Evolutionary conservation across 805 yeast species (phyloP).

Genomic region (Zygoascus bituminiphila): DNA sequence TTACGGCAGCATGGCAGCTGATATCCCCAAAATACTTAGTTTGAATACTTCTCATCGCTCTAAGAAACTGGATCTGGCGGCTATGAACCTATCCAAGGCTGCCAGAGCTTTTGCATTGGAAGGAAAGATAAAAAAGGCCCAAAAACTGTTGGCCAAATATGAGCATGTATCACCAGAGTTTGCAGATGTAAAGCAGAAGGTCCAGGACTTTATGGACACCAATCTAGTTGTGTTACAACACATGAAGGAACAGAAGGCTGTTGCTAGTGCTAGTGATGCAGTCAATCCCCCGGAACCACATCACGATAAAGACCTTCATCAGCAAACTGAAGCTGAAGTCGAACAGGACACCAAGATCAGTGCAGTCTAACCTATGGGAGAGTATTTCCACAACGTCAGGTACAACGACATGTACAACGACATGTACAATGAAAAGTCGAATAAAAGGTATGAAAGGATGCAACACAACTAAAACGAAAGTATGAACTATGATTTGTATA

Average conservation of each 20-base stretch:
- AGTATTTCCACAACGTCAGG: too few relatives aligned
- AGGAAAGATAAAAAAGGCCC: constrained; percentile 5
- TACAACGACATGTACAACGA: too few relatives aligned
- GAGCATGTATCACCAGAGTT: neutral
- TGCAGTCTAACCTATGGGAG: neutral
- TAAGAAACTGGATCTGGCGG: constrained; percentile 1
- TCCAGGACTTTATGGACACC: neutral
- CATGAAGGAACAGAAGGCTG: neutral
- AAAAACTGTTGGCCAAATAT: neutral
- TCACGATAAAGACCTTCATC: too few relatives aligned
- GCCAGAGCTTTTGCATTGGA: constrained; percentile 5
- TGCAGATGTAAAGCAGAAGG: neutral
- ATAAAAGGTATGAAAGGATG: too few relatives aligned
- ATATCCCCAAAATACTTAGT: neutral
- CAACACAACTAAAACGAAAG: too few relatives aligned
- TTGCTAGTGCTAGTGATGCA: neutral
- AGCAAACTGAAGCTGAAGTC: too few relatives aligned
- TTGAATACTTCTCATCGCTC: constrained; percentile 3
- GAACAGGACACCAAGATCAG: neutral
- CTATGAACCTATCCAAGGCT: neutral
- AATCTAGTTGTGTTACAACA: neutral
- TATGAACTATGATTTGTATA: too few relatives aligned
- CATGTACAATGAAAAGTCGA: too few relatives aligned
- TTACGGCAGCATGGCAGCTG: neutral
- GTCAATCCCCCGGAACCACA: neutral